A percentile compares a stretch with the other conserved stretches of the same genome.
phyloP scores from a whole-genome alignment of 2,329 filamentous ascomycete species.

The Neofusicoccum kwambonambiense region DNA sequence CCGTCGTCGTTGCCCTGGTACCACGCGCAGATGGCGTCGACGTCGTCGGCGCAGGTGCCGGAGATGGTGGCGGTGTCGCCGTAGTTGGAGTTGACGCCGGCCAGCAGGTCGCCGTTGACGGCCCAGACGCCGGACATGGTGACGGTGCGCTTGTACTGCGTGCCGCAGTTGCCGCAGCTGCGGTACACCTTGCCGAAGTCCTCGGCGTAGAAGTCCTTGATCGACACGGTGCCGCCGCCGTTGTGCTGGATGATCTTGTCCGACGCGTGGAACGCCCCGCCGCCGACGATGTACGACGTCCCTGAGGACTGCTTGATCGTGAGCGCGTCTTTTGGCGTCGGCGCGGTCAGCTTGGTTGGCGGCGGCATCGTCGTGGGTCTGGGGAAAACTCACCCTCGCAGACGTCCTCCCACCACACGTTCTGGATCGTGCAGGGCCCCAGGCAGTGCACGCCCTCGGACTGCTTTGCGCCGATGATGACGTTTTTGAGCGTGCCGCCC shows the following conservation, averaged over 20 bases:
- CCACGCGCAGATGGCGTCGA: conserved; percentile 35
- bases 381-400: conserved; percentile 35
- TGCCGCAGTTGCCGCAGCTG: conserved; percentile 33
- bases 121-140: conserved; percentile 2
- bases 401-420: conserved; percentile 31
- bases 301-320: conserved; percentile 28
- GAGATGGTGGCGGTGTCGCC: conserved; percentile 30
- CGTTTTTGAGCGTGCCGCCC: conserved; percentile 46
- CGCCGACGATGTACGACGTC: conserved; percentile 30
- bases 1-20: conserved; percentile 30
- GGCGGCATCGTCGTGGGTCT: too few species aligned
- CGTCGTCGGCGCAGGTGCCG: conserved; percentile 26
- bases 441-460: conserved; percentile 53
- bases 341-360: neutral
- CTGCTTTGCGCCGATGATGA: conserved; percentile 49
- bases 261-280: conserved; percentile 26
- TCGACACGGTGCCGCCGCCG: conserved; percentile 29
- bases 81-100: conserved; percentile 38
- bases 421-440: conserved; percentile 47
- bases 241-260: conserved; percentile 39
- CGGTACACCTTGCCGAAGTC: conserved; percentile 30
- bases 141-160: conserved; percentile 44
- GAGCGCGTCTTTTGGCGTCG: conserved; percentile 41
- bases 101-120: conserved; percentile 19
- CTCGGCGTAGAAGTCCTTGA: conserved; percentile 31